These are phyloP conservation scores for Apiotrichum gamsii DNA, from an alignment of 1,284 basidiomycete genomes.

Conservation along the genomic window DNA sequence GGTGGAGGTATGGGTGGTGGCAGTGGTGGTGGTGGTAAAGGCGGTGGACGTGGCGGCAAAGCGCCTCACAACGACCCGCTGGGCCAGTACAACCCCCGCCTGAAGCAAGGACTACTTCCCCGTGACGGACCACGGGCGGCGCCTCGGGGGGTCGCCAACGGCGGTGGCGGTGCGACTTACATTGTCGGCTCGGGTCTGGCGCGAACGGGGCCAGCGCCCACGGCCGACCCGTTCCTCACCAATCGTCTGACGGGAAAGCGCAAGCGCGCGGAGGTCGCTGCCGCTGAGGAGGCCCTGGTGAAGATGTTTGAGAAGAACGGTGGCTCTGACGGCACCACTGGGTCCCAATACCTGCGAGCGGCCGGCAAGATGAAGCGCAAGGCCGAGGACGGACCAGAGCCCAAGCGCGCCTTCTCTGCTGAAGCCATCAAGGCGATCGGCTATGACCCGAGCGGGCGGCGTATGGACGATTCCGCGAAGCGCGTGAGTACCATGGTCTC, in stretches of 20 bases:
- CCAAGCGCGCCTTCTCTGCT: constrained; percentile 38
- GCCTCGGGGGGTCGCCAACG: constrained; percentile 23
- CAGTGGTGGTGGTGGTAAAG: constrained; percentile 19
- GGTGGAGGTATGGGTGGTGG: constrained; percentile 15
- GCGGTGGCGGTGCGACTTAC: constrained; percentile 61
- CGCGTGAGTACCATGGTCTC: constrained; percentile 19
- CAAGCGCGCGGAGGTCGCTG: constrained; percentile 57
- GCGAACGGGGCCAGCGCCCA: constrained; percentile 47
- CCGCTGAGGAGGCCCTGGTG: constrained; percentile 58
- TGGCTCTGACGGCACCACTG: constrained; percentile 21
- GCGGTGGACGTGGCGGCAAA: constrained; percentile 42
- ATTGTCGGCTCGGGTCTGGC: constrained; percentile 58
- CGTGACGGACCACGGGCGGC: constrained; percentile 23
- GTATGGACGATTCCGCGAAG: constrained; percentile 15
- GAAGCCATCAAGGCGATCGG: constrained; percentile 42
- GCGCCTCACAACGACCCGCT: constrained; percentile 45
- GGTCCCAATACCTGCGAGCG: constrained; percentile 51
- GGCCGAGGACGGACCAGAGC: constrained; percentile 27
- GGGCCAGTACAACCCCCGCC: constrained; percentile 56
- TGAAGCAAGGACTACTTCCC: constrained; percentile 45
- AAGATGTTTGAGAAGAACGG: constrained; percentile 50
- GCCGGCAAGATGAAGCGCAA: constrained; percentile 40
- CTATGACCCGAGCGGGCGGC: constrained; percentile 36
- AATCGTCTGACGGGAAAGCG: constrained; percentile 62
- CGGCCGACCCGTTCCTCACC: constrained; percentile 50